Percentiles rank a stretch among this genome's conserved stretches.
Evolutionary conservation across 1,284 basidiomycete genomes (phyloP).

Genomic region (Neonothopanus nambi): DNA sequence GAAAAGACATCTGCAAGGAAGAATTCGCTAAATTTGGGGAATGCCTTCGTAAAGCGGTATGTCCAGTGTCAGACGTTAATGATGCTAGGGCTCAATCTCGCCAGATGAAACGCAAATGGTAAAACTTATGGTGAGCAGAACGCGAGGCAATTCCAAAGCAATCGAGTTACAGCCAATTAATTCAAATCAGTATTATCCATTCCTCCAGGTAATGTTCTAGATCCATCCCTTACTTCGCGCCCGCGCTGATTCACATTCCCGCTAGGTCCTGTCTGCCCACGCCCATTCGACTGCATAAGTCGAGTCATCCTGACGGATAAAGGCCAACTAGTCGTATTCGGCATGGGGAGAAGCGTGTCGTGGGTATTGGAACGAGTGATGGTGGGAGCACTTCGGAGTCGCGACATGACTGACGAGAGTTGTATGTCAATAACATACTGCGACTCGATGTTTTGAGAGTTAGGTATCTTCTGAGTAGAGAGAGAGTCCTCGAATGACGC

Average conservation of each 20-base stretch:
- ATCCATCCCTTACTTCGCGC: conserved; percentile 12
- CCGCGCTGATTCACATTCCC: conserved; percentile 26
- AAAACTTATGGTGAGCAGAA: not conserved
- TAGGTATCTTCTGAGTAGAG: conserved; percentile 26
- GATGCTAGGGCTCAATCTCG: not conserved
- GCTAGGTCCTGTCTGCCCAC: conserved; percentile 28
- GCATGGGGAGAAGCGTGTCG: conserved; percentile 53
- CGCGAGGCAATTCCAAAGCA: conserved; percentile 15
- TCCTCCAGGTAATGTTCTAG: conserved; percentile 41
- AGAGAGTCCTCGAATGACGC: conserved; percentile 20
- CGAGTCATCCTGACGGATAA: conserved; percentile 43
- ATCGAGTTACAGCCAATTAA: conserved; percentile 20
- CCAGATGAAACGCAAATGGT: conserved; percentile 72
- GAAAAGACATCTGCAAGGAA: conserved; percentile 72
- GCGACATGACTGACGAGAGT: conserved; percentile 48
- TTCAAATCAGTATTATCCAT: conserved; percentile 38
- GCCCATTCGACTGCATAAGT: conserved; percentile 50
- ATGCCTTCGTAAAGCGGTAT: conserved; percentile 71
- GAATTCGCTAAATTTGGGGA: conserved; percentile 78
- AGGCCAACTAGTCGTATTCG: conserved; percentile 58
- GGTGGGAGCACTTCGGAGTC: conserved; percentile 53
- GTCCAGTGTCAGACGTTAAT: conserved; percentile 19
- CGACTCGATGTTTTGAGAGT: conserved; percentile 29
- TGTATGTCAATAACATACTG: conserved; percentile 63
- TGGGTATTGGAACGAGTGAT: conserved; percentile 31